Percentiles rank a stretch among this genome's conserved stretches.
Evolutionary conservation across 352 stramenopile genomes (phyloP).

Genomic region (Pythium brachiatum): DNA sequence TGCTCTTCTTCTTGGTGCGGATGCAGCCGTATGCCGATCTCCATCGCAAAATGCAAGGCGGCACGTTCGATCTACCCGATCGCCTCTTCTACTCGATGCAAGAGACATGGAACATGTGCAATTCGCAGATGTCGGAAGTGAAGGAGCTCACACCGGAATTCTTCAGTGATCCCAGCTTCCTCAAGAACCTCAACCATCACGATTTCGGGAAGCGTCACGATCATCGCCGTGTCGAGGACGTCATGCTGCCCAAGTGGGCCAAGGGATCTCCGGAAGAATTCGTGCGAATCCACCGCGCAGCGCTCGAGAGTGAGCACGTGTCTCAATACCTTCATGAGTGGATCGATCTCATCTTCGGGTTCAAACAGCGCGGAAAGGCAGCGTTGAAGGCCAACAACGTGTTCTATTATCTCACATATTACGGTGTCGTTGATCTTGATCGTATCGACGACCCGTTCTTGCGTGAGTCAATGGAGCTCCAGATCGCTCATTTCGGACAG

Average conservation of each 20-base stretch:
- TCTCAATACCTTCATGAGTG: slow-evolving; percentile 97
- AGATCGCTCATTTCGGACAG: slow-evolving; percentile 99
- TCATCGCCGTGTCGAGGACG: slow-evolving; percentile 74
- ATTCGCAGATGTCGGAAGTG: slow-evolving; percentile 96
- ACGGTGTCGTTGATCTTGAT: slow-evolving; percentile 96
- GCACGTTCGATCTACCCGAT: slow-evolving; percentile 97
- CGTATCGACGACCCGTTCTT: slow-evolving; percentile 93
- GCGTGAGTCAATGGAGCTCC: slow-evolving; percentile 93
- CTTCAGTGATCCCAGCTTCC: slow-evolving; percentile 93
- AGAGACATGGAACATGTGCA: slow-evolving; percentile 97
- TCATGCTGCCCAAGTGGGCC: slow-evolving; percentile 97
- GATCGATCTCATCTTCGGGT: slow-evolving; percentile 99
- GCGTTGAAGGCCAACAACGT: slow-evolving; percentile 96
- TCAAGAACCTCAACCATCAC: slow-evolving; percentile 96
- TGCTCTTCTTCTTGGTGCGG: slow-evolving; percentile 98
- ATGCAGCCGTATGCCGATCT: slow-evolving; percentile 98
- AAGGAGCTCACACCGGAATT: slow-evolving; percentile 99
- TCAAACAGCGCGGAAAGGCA: slow-evolving; percentile 94
- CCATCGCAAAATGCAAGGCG: slow-evolving; percentile 95
- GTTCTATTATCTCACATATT: slow-evolving; percentile 94
- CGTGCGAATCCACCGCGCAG: slow-evolving; percentile 92
- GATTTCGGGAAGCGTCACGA: slow-evolving; percentile 92
- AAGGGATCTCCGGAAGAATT: slow-evolving; percentile 94
- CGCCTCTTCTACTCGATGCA: slow-evolving; percentile 96
- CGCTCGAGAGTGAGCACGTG: slow-evolving; percentile 98